Conservation (phyloP, 1,139 yeast species). For the Pichia kudriavzevii region DNA sequence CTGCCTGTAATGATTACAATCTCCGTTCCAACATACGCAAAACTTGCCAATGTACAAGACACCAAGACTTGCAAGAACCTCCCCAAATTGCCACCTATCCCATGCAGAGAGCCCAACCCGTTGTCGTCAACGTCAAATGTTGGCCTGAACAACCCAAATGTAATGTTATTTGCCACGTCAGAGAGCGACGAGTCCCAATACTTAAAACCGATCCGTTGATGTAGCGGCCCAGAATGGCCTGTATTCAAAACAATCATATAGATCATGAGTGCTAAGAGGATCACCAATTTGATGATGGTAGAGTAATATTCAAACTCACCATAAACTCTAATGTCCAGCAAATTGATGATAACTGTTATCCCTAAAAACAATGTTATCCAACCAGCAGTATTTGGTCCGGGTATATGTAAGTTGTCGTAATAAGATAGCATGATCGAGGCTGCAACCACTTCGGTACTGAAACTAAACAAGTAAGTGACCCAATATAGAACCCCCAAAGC, state of each 20-base stretch:
- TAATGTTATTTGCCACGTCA: conserved; percentile 39
- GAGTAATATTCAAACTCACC: conserved; percentile 70
- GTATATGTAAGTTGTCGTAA: conserved; percentile 46
- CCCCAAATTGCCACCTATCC: conserved; percentile 59
- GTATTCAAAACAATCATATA: conserved; percentile 58
- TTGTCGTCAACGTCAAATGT: conserved; percentile 51
- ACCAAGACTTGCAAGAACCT: conserved; percentile 56
- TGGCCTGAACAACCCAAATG: conserved; percentile 70
- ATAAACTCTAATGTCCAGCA: conserved; percentile 61
- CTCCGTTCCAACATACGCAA: conserved; percentile 76
- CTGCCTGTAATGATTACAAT: conserved; percentile 81
- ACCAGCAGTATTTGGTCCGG: conserved; percentile 50
- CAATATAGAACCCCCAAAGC: conserved; percentile 76
- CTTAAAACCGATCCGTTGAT: conserved; percentile 47
- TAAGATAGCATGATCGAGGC: conserved; percentile 68
- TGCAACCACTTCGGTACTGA: conserved; percentile 78
- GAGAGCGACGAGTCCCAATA: conserved; percentile 56
- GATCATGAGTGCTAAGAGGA: conserved; percentile 49
- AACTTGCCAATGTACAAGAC: conserved; percentile 58
- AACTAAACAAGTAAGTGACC: conserved; percentile 62
- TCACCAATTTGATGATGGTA: conserved; percentile 51
- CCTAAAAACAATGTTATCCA: conserved; percentile 52
- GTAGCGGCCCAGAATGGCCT: conserved; percentile 35
- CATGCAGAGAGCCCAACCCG: conserved; percentile 41
- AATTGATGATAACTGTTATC: conserved; percentile 40